A percentile compares a stretch with the other conserved stretches of the same genome.
Evolutionary conservation across 139 green algal genomes (phyloP).

Genomic region (Coelastrella sp.): DNA sequence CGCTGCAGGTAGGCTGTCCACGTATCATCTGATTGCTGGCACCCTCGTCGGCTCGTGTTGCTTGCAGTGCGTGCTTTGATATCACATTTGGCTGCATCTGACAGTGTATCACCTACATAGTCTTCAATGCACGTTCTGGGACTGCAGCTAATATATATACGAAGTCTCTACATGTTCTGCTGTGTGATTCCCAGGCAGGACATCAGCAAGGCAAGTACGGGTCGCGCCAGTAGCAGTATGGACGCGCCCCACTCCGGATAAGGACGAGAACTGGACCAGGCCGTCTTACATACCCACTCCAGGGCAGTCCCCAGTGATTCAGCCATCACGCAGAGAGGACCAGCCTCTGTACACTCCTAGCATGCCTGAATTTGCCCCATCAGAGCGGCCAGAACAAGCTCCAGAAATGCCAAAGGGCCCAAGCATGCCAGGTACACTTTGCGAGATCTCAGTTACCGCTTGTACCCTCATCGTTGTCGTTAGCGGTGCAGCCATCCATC

Average conservation of each 20-base stretch:
- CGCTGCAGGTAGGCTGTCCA: no score
- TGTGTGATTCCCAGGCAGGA: neutral
- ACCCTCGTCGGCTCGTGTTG: no score
- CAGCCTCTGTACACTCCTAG: conserved; percentile 55
- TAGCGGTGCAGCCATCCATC: no score
- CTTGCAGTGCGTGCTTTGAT: no score
- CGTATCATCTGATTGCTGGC: no score
- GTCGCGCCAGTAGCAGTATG: conserved; percentile 47
- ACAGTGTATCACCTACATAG: no score
- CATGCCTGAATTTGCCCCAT: conserved; percentile 59
- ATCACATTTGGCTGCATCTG: no score
- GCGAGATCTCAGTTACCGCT: no score
- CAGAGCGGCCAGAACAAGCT: conserved; percentile 63
- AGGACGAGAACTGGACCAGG: conserved; percentile 57
- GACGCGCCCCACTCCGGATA: conserved; percentile 63
- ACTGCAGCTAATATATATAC: no score
- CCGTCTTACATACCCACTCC: conserved; percentile 60
- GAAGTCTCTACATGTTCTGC: neutral
- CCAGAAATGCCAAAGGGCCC: conserved; percentile 62
- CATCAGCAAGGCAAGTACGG: neutral
- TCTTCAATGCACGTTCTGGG: no score
- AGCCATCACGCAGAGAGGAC: conserved; percentile 46
- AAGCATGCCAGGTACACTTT: conserved; percentile 53
- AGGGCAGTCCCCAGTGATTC: conserved; percentile 37
- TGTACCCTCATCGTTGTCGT: no score